phyloP scores from a whole-genome alignment of 2,329 filamentous ascomycete genomes.

The Ceratocystiopsis minuta region DNA sequence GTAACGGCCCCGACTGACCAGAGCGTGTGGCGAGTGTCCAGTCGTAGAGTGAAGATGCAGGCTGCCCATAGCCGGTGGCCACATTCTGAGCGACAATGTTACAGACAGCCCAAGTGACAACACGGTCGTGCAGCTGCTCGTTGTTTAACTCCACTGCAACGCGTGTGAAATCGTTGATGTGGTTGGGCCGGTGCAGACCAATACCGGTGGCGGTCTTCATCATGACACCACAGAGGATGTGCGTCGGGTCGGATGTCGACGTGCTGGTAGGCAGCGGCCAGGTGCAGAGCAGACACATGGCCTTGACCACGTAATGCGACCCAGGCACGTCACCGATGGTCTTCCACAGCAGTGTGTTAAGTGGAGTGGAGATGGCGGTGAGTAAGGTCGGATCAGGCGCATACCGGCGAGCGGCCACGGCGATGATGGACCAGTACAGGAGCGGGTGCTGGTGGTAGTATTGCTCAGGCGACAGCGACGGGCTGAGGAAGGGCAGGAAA shows the following conservation, averaged over 20 bases:
- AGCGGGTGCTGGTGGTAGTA: slow-evolving; percentile 64
- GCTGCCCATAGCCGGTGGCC: slow-evolving; percentile 70
- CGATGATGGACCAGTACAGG: slow-evolving; percentile 71
- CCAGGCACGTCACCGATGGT: slow-evolving; percentile 62
- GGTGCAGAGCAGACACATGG: slow-evolving; percentile 59
- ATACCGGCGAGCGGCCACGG: slow-evolving; percentile 57
- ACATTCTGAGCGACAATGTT: slow-evolving; percentile 70
- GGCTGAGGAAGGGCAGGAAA: slow-evolving; percentile 59
- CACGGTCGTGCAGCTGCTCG: slow-evolving; percentile 61
- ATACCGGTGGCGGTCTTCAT: slow-evolving; percentile 77
- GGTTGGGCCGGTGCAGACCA: slow-evolving; percentile 61
- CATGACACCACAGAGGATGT: slow-evolving; percentile 67
- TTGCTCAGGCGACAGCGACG: slow-evolving; percentile 46
- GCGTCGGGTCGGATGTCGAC: slow-evolving; percentile 62
- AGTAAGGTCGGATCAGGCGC: slow-evolving; percentile 44
- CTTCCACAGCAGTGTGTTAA: slow-evolving; percentile 57
- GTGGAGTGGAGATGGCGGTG: slow-evolving; percentile 45
- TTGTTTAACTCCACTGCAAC: slow-evolving; percentile 58
- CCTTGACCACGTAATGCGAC: slow-evolving; percentile 67
- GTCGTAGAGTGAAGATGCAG: slow-evolving; percentile 59
- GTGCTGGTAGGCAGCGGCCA: slow-evolving; percentile 74
- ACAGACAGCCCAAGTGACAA: slow-evolving; percentile 69
- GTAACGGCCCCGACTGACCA: slow-evolving; percentile 40
- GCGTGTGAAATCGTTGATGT: slow-evolving; percentile 68
- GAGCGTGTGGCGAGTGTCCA: slow-evolving; percentile 49